A percentile compares a stretch with the other conserved stretches of the same genome.
These are phyloP conservation scores for Aspergillus proliferans DNA, from an alignment of 2,329 filamentous ascomycete genomes.

Conservation along the genomic window DNA sequence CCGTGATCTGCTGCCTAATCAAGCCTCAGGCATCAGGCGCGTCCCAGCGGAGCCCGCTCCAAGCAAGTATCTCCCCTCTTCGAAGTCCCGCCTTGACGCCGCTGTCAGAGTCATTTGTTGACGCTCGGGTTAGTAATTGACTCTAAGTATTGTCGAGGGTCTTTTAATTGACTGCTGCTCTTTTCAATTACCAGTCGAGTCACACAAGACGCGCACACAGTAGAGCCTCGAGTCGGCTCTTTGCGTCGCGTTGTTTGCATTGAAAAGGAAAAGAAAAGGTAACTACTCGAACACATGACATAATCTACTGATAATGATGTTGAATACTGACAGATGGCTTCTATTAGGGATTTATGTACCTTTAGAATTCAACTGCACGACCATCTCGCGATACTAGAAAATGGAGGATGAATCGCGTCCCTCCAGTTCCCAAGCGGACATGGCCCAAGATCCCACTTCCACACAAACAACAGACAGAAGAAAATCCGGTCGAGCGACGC, in stretches of 20 bases:
- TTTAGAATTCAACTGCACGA: conserved; percentile 1
- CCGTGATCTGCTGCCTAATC: neutral
- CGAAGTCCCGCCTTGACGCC: neutral
- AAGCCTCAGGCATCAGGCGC: neutral
- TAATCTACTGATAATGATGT: neutral
- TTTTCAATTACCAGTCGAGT: neutral
- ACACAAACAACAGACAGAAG: conserved; percentile 30
- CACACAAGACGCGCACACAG: neutral
- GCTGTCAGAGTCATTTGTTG: neutral
- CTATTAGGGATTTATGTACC: neutral
- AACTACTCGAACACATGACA: too few species aligned
- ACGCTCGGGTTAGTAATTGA: neutral
- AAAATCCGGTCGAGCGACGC: conserved; percentile 40
- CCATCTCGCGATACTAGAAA: neutral
- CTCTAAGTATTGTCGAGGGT: too few species aligned
- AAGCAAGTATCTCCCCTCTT: neutral
- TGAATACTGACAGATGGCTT: neutral
- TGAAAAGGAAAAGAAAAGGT: neutral
- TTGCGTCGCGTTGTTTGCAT: neutral
- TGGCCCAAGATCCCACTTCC: conserved; percentile 9
- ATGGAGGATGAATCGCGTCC: conserved; percentile 20
- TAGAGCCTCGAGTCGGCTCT: neutral
- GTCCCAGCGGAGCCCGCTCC: neutral
- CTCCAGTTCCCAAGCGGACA: conserved; percentile 13
- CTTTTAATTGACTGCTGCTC: neutral